Conservation (phyloP, 2,329 filamentous ascomycete genomes). For the Incumbomyces lentus region DNA sequence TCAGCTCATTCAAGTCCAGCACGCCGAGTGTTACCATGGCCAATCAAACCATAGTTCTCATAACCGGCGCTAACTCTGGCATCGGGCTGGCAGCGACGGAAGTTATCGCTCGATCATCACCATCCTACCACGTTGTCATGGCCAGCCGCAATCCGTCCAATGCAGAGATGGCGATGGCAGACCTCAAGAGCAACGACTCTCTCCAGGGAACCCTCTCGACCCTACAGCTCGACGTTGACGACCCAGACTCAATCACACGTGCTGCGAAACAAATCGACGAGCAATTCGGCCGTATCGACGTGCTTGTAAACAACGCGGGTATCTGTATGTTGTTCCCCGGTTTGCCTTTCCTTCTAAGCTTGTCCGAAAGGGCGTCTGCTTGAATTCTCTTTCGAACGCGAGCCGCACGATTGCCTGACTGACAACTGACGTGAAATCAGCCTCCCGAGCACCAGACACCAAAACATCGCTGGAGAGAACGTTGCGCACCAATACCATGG, state of each 20-base stretch:
- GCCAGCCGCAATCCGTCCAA: constrained; percentile 13
- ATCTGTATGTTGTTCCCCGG: constrained; percentile 12
- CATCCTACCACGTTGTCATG: constrained; percentile 19
- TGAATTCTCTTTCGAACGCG: too few relatives aligned
- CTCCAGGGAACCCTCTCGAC: constrained; percentile 20
- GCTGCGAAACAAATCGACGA: constrained; percentile 26
- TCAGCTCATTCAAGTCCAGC: too few relatives aligned
- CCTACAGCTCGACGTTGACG: constrained; percentile 26
- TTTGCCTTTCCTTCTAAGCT: too few relatives aligned
- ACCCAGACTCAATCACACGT: constrained; percentile 24
- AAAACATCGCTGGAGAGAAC: constrained; percentile 27
- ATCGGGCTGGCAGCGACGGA: constrained; percentile 22
- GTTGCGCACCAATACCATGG: constrained; percentile 44
- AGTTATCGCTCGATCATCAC: constrained; percentile 14
- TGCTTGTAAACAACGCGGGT: constrained; percentile 21
- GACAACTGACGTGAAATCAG: too few relatives aligned
- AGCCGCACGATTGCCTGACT: too few relatives aligned
- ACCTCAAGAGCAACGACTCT: constrained; percentile 7
- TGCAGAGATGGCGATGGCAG: constrained; percentile 9
- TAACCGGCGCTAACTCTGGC: constrained; percentile 21
- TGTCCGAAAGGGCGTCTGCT: too few relatives aligned
- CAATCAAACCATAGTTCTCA: constrained; percentile 6
- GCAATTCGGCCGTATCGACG: constrained; percentile 22
- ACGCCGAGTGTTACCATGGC: too few relatives aligned
- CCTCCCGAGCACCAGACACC: constrained; percentile 14